phyloP scores from a whole-genome alignment of 768 basidiomycete genomes.

The Serendipita sp. region DNA sequence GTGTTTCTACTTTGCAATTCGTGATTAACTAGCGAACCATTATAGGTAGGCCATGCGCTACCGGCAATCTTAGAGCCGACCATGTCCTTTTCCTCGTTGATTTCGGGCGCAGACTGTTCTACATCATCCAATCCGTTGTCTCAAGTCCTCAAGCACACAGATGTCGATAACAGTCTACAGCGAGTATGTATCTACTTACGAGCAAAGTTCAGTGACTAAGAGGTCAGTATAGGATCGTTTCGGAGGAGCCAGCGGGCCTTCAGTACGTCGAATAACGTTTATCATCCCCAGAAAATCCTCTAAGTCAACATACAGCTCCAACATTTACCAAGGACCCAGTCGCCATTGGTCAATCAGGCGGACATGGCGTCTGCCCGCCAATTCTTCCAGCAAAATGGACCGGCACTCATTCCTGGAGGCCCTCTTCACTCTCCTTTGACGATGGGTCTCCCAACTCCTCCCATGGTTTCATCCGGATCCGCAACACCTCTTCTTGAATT shows the following conservation, averaged over 20 bases:
- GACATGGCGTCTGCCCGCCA: conserved; percentile 62
- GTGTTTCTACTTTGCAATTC: too few species aligned
- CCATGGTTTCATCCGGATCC: background rate
- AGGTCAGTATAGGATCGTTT: background rate
- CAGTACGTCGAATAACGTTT: background rate
- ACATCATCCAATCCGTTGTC: conserved; percentile 70
- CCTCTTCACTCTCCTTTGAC: background rate
- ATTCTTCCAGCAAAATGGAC: conserved; percentile 34
- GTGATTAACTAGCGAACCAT: too few species aligned
- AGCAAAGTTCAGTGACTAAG: conserved; percentile 12
- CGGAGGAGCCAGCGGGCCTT: conserved; percentile 11
- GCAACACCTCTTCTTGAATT: background rate
- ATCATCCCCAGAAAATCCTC: background rate
- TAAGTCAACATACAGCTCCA: conserved; percentile 35
- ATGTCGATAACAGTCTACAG: conserved; percentile 75
- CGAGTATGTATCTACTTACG: conserved; percentile 30
- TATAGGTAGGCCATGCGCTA: background rate
- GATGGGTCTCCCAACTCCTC: background rate
- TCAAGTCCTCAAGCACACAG: conserved; percentile 78
- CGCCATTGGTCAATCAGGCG: conserved; percentile 35
- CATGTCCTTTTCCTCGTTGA: conserved; percentile 23
- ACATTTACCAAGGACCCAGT: conserved; percentile 47
- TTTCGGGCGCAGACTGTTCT: conserved; percentile 84
- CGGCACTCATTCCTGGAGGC: background rate
- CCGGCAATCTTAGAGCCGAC: conserved; percentile 4